Evolutionary conservation across 2,329 filamentous ascomycete genomes (phyloP).

Genomic region (Penicillium olsonii): DNA sequence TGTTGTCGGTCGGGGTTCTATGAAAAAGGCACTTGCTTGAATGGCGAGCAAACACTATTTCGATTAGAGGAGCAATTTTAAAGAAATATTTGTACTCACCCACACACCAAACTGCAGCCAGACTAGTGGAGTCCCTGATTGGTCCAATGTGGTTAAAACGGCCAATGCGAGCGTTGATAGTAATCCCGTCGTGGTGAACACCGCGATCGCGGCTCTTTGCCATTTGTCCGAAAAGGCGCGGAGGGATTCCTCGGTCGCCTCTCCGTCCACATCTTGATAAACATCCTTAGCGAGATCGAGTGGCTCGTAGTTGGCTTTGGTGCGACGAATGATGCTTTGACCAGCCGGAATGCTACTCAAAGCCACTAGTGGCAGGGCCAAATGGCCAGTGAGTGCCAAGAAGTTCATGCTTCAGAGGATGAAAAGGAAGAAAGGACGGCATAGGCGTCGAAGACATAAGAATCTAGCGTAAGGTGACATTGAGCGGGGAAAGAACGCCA

Average conservation of each 20-base stretch:
- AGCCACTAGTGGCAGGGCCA: slow-evolving; percentile 28
- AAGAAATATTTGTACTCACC: slow-evolving; percentile 58
- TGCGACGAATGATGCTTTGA: slow-evolving; percentile 23
- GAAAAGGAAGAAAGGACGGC: background rate
- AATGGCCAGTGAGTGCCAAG: slow-evolving; percentile 20
- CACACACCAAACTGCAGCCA: slow-evolving; percentile 64
- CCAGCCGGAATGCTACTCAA: slow-evolving; percentile 28
- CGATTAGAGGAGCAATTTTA: background rate
- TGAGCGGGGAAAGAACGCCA: slow-evolving; percentile 10
- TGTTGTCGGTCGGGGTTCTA: slow-evolving; percentile 35
- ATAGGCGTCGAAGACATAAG: too few species aligned
- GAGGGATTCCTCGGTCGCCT: slow-evolving; percentile 64
- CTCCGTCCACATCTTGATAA: slow-evolving; percentile 71
- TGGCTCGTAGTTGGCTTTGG: slow-evolving; percentile 21
- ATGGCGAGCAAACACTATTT: slow-evolving; percentile 31
- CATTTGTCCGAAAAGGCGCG: slow-evolving; percentile 62
- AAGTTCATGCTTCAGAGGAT: slow-evolving; percentile 24
- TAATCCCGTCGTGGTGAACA: slow-evolving; percentile 58
- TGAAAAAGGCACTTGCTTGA: slow-evolving; percentile 37
- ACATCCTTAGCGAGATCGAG: slow-evolving; percentile 35
- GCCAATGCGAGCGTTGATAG: slow-evolving; percentile 59
- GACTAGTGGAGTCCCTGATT: slow-evolving; percentile 50
- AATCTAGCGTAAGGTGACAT: background rate
- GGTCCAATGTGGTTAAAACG: slow-evolving; percentile 52
- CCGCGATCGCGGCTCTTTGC: slow-evolving; percentile 57